These are phyloP conservation scores for Histomonas meleagridis DNA, from an alignment of 208 protist species.

Conservation along the genomic window DNA sequence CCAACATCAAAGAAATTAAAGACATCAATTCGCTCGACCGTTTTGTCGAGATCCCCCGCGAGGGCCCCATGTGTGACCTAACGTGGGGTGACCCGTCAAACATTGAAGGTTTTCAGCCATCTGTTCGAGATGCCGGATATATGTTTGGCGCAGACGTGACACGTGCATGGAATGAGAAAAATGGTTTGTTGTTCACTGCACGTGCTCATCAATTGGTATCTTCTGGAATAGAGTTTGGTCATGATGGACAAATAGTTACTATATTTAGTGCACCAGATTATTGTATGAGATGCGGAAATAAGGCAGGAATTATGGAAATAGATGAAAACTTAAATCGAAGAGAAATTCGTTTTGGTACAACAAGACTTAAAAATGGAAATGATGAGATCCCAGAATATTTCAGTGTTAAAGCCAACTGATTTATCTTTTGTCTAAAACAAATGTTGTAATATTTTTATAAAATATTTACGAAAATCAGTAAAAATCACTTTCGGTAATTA, in stretches of 20 bases:
- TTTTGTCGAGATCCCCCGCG: slow-evolving; percentile 54
- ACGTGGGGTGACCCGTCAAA: slow-evolving; percentile 60
- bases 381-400: slow-evolving; percentile 1
- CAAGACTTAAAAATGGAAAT: not conserved
- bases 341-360: not conserved
- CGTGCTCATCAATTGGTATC: slow-evolving; percentile 55
- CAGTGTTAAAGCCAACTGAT: no score
- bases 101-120: slow-evolving; percentile 77
- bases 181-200: slow-evolving; percentile 80
- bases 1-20: slow-evolving; percentile 61
- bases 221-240: slow-evolving; percentile 86
- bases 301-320: slow-evolving; percentile 86
- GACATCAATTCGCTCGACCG: slow-evolving; percentile 50
- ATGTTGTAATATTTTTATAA: no score
- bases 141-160: slow-evolving; percentile 92
- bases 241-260: slow-evolving; percentile 89
- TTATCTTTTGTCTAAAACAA: no score
- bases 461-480: no score
- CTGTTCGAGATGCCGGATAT: slow-evolving; percentile 65
- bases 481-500: no score
- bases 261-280: slow-evolving; percentile 97
- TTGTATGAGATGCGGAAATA: slow-evolving; percentile 64
- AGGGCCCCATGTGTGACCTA: slow-evolving; percentile 62
- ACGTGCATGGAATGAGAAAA: slow-evolving; percentile 91
- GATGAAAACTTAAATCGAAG: slow-evolving; percentile 82